Base-by-base conservation (phyloP, 139 green algal genomes). In the Picochlorum sp. region DNA sequence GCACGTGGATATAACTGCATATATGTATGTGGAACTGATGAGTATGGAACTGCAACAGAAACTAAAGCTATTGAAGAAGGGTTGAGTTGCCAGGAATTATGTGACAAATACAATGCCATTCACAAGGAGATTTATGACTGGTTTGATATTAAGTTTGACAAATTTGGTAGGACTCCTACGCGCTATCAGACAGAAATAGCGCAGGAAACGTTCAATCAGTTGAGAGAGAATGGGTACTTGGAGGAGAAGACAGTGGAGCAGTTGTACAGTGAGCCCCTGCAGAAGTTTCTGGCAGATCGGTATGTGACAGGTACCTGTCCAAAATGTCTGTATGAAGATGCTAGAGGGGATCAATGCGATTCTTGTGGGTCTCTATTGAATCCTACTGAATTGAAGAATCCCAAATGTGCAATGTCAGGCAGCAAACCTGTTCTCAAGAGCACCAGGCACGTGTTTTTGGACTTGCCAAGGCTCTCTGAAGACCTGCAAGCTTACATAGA, bases 21-120 rank as follows among this genome's bases (percentile, higher is more conserved):
- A 52, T 98, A 88, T 74, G 81, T 98, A 13, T 98, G 92, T 73
- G 92, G 92, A 49, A 98, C 92, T 1, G 92, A 98, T 70, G 92
- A 98, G 82, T 98, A 98, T 62, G 92, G 92, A 21, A 98, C 92
- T 7, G 92, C 92, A 49, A 98, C 92, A 1, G 92, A 98, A 73
- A 97, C 91, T 61, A 98, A 98, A 81, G 91, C 91, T 4, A 76
- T 97, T 54, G 92, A 98, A 85, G 92, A 98, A 82, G 85, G 84
- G 0, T 64, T 96, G 26, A 95, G 77, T 28, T 89, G 81, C 67
- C 77, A 88, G 60, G 63, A 96, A 20, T 94, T 98, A 65, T 98
- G 92, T 78, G 91, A 98, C 81, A 98, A 98, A 85, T 98, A 97
- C 80, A 84, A 98, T 63, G 88, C 85, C 18, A 90, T 98, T 58